phyloP scores from a whole-genome alignment of 768 basidiomycete species.

The Suillus subaureus region DNA sequence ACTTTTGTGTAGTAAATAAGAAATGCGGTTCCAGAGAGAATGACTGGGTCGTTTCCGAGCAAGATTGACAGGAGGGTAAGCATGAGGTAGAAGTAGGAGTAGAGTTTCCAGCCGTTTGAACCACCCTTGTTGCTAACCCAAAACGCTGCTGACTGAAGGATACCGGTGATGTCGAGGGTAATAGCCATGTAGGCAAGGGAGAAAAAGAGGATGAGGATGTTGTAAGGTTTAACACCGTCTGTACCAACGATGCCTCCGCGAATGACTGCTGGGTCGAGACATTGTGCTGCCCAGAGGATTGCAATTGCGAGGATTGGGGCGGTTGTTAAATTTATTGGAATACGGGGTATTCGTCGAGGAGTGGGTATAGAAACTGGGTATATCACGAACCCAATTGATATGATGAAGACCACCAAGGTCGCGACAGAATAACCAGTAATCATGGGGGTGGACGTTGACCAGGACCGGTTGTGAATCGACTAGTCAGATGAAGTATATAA shows the following conservation, averaged over 20 bases:
- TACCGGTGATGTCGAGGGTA: constrained; percentile 86
- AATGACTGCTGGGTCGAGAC: constrained; percentile 49
- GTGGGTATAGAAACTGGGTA: constrained; percentile 45
- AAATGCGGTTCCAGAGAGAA: constrained; percentile 90
- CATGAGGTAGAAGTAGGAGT: constrained; percentile 81
- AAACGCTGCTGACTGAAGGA: constrained; percentile 85
- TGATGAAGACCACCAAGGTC: constrained; percentile 53
- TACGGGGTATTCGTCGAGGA: constrained; percentile 31
- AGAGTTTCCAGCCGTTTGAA: constrained; percentile 68
- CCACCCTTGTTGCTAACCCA: constrained; percentile 86
- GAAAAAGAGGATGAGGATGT: constrained; percentile 92
- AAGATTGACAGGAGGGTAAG: constrained; percentile 76
- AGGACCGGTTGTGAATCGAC: no score
- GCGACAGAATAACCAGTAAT: constrained; percentile 46
- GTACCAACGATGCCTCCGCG: constrained; percentile 79
- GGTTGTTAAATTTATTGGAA: constrained; percentile 52
- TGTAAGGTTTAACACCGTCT: constrained; percentile 83
- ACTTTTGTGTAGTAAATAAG: constrained; percentile 85
- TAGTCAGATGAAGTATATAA: no score
- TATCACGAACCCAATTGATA: constrained; percentile 57
- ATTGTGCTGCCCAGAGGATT: constrained; percentile 58
- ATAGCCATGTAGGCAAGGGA: constrained; percentile 93
- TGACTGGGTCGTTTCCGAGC: constrained; percentile 94
- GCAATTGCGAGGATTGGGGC: constrained; percentile 56
- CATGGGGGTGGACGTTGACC: constrained; percentile 24